Evolutionary conservation across 306 rosid species (phyloP).

Genomic region (Glycine soja): DNA sequence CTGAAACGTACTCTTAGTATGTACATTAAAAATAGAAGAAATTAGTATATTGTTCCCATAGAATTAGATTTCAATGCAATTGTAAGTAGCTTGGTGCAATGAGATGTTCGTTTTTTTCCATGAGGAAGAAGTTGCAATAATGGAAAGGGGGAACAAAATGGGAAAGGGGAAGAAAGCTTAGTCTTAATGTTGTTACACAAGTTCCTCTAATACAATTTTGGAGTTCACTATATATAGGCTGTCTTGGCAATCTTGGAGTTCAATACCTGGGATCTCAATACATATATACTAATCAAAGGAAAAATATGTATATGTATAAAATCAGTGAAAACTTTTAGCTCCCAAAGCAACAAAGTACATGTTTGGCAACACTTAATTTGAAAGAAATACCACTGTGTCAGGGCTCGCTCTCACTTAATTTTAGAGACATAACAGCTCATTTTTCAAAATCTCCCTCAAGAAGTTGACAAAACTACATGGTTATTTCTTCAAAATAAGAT

Average conservation of each 20-base stretch:
- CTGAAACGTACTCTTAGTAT: too few species aligned
- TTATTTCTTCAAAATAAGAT: background rate
- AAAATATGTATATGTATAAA: background rate
- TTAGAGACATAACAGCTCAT: too few species aligned
- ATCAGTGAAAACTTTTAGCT: background rate
- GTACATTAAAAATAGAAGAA: too few species aligned
- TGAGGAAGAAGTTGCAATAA: too few species aligned
- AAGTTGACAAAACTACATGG: background rate
- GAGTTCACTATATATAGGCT: slow-evolving; percentile 11
- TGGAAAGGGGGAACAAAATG: too few species aligned
- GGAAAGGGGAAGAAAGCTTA: too few species aligned
- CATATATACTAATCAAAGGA: background rate
- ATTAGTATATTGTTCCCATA: too few species aligned
- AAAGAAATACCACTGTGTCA: background rate
- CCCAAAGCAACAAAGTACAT: background rate
- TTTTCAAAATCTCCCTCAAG: background rate
- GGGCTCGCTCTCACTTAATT: too few species aligned
- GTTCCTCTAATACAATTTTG: slow-evolving; percentile 31
- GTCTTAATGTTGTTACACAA: background rate
- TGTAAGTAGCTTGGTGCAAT: too few species aligned
- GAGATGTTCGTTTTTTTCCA: too few species aligned
- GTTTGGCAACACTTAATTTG: background rate
- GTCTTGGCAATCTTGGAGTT: slow-evolving; percentile 9
- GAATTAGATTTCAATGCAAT: too few species aligned
- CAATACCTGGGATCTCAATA: slow-evolving; percentile 23